These are phyloP conservation scores for Cyberlindnera saturnus DNA, from an alignment of 805 yeast genomes.

Conservation along the genomic window DNA sequence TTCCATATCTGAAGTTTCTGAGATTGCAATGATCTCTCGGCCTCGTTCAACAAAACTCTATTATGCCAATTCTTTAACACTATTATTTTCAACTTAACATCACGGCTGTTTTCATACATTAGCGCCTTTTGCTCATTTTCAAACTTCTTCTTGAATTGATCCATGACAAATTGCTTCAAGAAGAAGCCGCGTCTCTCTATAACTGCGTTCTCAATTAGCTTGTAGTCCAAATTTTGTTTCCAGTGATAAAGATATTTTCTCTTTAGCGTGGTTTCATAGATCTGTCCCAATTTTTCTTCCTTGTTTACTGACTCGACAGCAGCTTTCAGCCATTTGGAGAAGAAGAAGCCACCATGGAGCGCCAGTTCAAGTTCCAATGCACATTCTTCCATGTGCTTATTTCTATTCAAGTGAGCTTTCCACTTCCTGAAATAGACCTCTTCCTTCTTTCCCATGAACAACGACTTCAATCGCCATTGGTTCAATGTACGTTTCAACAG, in stretches of 20 bases:
- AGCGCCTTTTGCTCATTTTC: constrained; percentile 3
- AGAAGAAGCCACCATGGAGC: constrained; percentile 21
- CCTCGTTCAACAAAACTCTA: constrained; percentile 1
- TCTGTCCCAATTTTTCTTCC: background rate
- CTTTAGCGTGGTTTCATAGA: background rate
- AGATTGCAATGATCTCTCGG: background rate
- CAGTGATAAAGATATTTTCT: constrained; percentile 6
- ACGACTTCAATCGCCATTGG: constrained; percentile 9
- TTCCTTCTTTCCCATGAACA: background rate
- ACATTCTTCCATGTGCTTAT: constrained; percentile 4
- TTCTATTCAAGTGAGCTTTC: background rate
- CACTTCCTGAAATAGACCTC: constrained; percentile 7
- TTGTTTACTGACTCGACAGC: background rate
- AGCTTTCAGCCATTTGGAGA: constrained; percentile 19
- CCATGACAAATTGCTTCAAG: constrained; percentile 10
- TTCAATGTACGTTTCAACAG: constrained; percentile 4
- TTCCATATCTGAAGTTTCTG: constrained; percentile 8
- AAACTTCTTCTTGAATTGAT: constrained; percentile 13
- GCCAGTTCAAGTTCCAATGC: constrained; percentile 13
- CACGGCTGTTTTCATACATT: background rate
- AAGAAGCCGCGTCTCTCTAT: constrained; percentile 1
- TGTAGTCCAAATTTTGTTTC: constrained; percentile 5
- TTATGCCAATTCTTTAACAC: constrained; percentile 10
- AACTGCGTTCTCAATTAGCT: constrained; percentile 8
- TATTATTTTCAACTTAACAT: background rate